phyloP scores from a whole-genome alignment of 345 rosid genomes.

The Cardiospermum halicacabum region DNA sequence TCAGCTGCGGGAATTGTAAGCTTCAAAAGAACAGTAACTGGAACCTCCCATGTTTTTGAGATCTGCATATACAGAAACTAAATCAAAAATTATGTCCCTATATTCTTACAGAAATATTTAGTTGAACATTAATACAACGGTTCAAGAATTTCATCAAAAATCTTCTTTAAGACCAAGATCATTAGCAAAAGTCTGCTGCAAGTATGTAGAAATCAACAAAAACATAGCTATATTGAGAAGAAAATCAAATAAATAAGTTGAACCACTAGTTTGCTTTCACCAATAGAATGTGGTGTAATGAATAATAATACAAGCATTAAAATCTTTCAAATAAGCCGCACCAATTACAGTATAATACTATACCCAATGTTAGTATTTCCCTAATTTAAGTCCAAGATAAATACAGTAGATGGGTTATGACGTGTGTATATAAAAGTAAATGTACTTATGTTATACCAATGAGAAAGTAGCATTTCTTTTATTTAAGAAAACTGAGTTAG shows the following conservation, averaged over 20 bases:
- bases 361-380: neutral
- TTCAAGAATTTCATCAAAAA: slow-evolving; percentile 4
- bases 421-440: neutral
- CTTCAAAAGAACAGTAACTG: slow-evolving; percentile 57
- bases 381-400: neutral
- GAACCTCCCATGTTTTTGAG: slow-evolving; percentile 67
- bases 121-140: slow-evolving; percentile 3
- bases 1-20: slow-evolving; percentile 80
- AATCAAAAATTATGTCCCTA: neutral
- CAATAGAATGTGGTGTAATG: neutral
- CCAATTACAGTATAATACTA: neutral
- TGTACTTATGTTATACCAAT: neutral
- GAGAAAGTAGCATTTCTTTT: neutral
- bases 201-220: neutral
- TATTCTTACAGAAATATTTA: neutral
- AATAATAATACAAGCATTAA: neutral
- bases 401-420: no score
- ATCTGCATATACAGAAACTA: slow-evolving; percentile 42
- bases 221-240: neutral
- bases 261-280: neutral
- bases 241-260: neutral
- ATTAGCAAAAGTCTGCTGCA: neutral
- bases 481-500: neutral
- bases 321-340: neutral
- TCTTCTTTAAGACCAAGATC: neutral